phyloP scores from a whole-genome alignment of 768 basidiomycete genomes.

The Phlebiopsis flavidoalba region DNA sequence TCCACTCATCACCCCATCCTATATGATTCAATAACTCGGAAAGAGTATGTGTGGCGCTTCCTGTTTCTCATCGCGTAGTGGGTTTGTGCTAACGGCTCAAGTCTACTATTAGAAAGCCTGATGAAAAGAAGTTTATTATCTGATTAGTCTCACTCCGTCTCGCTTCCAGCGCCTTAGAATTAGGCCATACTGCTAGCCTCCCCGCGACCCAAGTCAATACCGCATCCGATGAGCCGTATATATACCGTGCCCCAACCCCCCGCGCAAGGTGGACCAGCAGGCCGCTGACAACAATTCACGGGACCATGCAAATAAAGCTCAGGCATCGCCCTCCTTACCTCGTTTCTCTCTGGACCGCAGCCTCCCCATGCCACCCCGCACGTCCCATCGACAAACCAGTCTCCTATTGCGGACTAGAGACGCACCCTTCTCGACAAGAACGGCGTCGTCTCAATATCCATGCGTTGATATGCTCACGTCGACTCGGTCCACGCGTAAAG shows the following conservation, averaged over 20 bases:
- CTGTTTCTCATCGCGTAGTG: too few relatives aligned
- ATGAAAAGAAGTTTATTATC: background rate
- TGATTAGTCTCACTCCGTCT: too few relatives aligned
- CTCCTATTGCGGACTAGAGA: background rate
- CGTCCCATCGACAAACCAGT: background rate
- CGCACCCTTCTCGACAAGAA: background rate
- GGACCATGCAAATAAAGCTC: slow-evolving; percentile 3
- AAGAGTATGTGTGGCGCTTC: too few relatives aligned
- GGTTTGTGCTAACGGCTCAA: too few relatives aligned
- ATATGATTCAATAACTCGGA: too few relatives aligned
- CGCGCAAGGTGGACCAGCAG: background rate
- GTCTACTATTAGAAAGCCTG: too few relatives aligned
- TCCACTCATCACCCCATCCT: too few relatives aligned
- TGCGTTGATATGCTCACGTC: background rate
- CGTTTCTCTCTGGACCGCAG: background rate
- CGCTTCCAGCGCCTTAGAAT: background rate
- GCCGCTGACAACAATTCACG: background rate
- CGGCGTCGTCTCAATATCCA: background rate
- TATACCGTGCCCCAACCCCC: background rate
- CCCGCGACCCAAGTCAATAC: background rate
- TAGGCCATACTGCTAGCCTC: too few relatives aligned
- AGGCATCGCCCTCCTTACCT: slow-evolving; percentile 1
- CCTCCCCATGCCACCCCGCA: background rate
- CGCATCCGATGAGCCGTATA: background rate
- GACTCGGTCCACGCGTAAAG: background rate